Conservation (phyloP, 805 yeast genomes). For the Wickerhamiella allomyrinae region DNA sequence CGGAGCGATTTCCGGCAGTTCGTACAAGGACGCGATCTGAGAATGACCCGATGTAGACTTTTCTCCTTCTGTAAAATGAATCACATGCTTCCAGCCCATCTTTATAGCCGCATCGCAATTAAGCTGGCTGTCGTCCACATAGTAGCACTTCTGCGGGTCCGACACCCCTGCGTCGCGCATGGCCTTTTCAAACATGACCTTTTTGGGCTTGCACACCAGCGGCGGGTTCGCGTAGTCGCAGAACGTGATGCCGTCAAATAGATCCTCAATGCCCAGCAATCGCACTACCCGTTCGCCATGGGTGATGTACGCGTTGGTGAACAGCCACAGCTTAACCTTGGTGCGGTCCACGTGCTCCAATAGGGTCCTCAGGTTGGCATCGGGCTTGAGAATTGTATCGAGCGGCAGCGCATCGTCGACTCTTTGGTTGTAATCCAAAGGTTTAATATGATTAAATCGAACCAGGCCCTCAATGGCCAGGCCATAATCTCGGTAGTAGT, state of each 20-base stretch:
- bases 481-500: slow-evolving; percentile 78
- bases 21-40: slow-evolving; percentile 44
- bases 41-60: slow-evolving; percentile 28
- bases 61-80: slow-evolving; percentile 63
- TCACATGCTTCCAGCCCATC: slow-evolving; percentile 56
- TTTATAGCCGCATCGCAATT: slow-evolving; percentile 62
- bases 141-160: slow-evolving; percentile 36
- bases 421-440: slow-evolving; percentile 69
- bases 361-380: slow-evolving; percentile 23
- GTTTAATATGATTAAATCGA: slow-evolving; percentile 53
- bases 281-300: slow-evolving; percentile 75
- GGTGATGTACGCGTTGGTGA: slow-evolving; percentile 85
- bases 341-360: slow-evolving; percentile 27
- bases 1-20: slow-evolving; percentile 37
- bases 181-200: slow-evolving; percentile 41
- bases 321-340: slow-evolving; percentile 70
- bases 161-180: slow-evolving; percentile 47
- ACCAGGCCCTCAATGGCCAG: slow-evolving; percentile 84
- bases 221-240: slow-evolving; percentile 63
- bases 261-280: slow-evolving; percentile 75
- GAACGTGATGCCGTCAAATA: slow-evolving; percentile 85
- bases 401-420: slow-evolving; percentile 91
- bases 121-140: slow-evolving; percentile 74
- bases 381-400: slow-evolving; percentile 57
- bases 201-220: slow-evolving; percentile 82